Base-by-base conservation (phyloP, 75 land plant species). In the Picea sitchensis region DNA sequence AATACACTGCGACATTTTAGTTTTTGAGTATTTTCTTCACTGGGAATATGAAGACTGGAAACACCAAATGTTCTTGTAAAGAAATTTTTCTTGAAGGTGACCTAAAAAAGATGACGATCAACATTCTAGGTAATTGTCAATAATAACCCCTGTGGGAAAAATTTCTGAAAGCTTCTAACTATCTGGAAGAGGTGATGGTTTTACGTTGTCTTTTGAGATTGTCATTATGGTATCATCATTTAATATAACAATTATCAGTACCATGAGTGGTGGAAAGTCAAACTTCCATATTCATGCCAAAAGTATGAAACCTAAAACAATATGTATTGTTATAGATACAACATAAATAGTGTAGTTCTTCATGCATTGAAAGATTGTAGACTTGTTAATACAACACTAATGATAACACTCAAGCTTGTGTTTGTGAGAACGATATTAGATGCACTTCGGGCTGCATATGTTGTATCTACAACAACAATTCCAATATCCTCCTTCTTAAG, bases 171-270 rank as follows among this genome's bases (percentile, higher is more conserved):
- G 89, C 61, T 90, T 90, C 90, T 90, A 90, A 71, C 92, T 90
- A 65, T 90, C 89, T 32, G 92, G 92, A n/a, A 83, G 14, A 78
- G 90, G 92, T 61, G 88, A 88, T 23, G 92, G 91, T 63, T 87
- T 90, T 41, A 90, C 91, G 31, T 85, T 75, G 76, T 90, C 91
- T 73, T 87, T 90, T 23, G 91, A 90, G 36, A 90, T 90, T 8
- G 91, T 90, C 91, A 90, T 90, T 57, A 90, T 90, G 4, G 91
- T 90, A 89, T 88, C 90, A 78, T 89, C 90, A 72, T 89, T 89
- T 20, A 89, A 83, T 59, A 89, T 86, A 23, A 88, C 90, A 60
- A 89, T 89, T 57, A 89, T 84, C 36, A 89, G 82, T 69, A 86
- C 84, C 91, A 89, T 26, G 26, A 26, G 0, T 26, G 26, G 26